Percentiles rank a stretch among this genome's conserved stretches.
These are phyloP conservation scores for Verticillium isaacii DNA, from an alignment of 2,329 filamentous ascomycete genomes.

Conservation along the genomic window DNA sequence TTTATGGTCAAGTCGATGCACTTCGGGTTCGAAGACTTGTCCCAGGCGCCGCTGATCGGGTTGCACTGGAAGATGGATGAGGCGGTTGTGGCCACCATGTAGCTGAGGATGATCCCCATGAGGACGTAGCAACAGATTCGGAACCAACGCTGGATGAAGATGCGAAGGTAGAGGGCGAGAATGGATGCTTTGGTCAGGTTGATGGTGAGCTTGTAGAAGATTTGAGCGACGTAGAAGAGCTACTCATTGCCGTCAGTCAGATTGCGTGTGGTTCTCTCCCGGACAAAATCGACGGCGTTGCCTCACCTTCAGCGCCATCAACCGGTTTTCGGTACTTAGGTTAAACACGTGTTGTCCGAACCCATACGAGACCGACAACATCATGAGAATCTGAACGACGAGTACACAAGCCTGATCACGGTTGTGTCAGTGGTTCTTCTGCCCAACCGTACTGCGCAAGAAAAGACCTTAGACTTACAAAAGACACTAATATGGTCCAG, in stretches of 20 bases:
- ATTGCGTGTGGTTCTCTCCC: constrained; percentile 8
- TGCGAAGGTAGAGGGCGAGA: constrained; percentile 47
- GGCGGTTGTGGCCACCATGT: constrained; percentile 36
- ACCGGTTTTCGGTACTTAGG: constrained; percentile 25
- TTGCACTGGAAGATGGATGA: constrained; percentile 46
- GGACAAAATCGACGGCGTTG: constrained; percentile 22
- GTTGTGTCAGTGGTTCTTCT: constrained; percentile 1
- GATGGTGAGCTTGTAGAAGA: constrained; percentile 50
- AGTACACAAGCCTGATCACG: constrained; percentile 26
- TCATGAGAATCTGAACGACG: constrained; percentile 31
- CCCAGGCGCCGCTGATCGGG: constrained; percentile 41
- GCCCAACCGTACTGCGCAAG: not conserved
- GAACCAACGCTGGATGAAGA: constrained; percentile 41
- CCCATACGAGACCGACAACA: constrained; percentile 34
- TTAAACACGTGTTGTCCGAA: constrained; percentile 36
- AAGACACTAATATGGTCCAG: constrained; percentile 34
- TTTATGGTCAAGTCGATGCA: constrained; percentile 41
- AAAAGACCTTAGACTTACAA: constrained; percentile 21
- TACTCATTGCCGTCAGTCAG: constrained; percentile 14
- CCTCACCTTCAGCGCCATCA: constrained; percentile 32
- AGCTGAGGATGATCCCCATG: constrained; percentile 37
- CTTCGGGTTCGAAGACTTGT: constrained; percentile 31
- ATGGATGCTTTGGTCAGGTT: constrained; percentile 50
- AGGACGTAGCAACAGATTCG: constrained; percentile 34
- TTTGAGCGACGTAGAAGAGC: constrained; percentile 46